A percentile compares a stretch with the other conserved stretches of the same genome.
These are phyloP conservation scores for Zopfochytrium polystomum DNA, from an alignment of 371 early-diverging fungal species.

Conservation along the genomic window DNA sequence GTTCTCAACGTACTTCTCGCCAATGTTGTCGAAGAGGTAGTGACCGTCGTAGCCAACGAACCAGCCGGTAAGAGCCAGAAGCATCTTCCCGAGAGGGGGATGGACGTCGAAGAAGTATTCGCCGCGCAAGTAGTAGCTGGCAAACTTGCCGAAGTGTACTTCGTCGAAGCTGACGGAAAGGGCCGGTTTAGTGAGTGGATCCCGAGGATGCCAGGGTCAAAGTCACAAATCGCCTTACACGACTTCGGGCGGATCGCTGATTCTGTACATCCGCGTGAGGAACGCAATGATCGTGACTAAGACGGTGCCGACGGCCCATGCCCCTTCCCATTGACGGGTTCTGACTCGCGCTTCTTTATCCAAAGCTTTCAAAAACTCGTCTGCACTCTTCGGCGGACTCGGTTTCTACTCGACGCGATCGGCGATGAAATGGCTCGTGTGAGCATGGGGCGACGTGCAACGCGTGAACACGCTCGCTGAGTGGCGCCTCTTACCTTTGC, in stretches of 20 bases:
- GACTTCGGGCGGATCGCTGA: conserved; percentile 46
- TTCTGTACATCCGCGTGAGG: conserved; percentile 37
- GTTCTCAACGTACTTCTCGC: conserved; percentile 80
- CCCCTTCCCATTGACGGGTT: not conserved
- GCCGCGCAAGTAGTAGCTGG: conserved; percentile 87
- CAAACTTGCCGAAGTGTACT: conserved; percentile 99
- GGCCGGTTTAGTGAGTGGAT: too few relatives aligned
- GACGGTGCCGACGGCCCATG: conserved; percentile 22
- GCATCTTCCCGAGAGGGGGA: conserved; percentile 98
- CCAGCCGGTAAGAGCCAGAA: conserved; percentile 82
- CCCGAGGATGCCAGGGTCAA: not conserved
- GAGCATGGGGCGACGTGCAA: too few relatives aligned
- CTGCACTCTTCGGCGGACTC: too few relatives aligned
- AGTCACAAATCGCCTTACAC: conserved; percentile 32
- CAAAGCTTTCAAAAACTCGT: too few relatives aligned
- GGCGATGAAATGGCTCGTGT: too few relatives aligned
- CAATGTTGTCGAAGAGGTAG: conserved; percentile 91
- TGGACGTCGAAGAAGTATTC: conserved; percentile 99
- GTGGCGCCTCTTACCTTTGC: too few relatives aligned
- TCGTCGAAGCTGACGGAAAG: conserved; percentile 76
- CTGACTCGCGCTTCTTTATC: not conserved
- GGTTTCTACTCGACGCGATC: too few relatives aligned
- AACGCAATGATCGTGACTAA: conserved; percentile 38
- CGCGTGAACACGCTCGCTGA: too few relatives aligned
- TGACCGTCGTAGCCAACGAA: conserved; percentile 90